phyloP scores from a whole-genome alignment of 352 stramenopile genomes.

The Phytophthora tentaculata region DNA sequence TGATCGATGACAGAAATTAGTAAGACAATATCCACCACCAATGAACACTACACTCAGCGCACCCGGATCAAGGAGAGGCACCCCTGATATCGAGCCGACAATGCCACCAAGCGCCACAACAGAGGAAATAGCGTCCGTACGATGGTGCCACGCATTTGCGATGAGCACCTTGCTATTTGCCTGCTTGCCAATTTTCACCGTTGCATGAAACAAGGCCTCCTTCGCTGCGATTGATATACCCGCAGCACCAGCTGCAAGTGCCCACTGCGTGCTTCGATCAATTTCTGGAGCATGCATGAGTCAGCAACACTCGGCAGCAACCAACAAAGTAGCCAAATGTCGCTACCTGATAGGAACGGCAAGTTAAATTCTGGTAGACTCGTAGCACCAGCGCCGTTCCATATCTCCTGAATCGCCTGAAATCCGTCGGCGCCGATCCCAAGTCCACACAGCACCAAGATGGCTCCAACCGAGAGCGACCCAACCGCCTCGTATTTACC shows the following conservation, averaged over 20 bases:
- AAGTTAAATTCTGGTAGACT: conserved; percentile 47
- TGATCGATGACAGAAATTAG: conserved; percentile 12
- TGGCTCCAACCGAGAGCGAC: conserved; percentile 84
- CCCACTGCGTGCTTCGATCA: conserved; percentile 58
- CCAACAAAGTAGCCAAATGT: not conserved
- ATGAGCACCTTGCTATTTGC: conserved; percentile 96
- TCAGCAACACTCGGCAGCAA: not conserved
- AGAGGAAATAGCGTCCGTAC: conserved; percentile 91
- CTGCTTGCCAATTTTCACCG: conserved; percentile 90
- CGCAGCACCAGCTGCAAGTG: conserved; percentile 85
- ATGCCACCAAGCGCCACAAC: conserved; percentile 86
- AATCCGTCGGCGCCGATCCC: conserved; percentile 78
- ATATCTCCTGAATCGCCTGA: conserved; percentile 78
- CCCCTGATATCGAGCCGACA: conserved; percentile 67
- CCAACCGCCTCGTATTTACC: conserved; percentile 91
- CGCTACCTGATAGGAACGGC: conserved; percentile 52
- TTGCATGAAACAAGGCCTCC: conserved; percentile 95
- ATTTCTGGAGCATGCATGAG: conserved; percentile 39
- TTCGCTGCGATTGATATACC: conserved; percentile 93
- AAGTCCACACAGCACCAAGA: conserved; percentile 77
- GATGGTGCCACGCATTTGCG: conserved; percentile 97
- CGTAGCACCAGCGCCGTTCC: conserved; percentile 37
- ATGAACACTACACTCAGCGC: not conserved
- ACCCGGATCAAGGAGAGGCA: conserved; percentile 81
- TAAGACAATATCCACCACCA: not conserved